phyloP scores from a whole-genome alignment of 768 basidiomycete species.

The Suillus decipiens region DNA sequence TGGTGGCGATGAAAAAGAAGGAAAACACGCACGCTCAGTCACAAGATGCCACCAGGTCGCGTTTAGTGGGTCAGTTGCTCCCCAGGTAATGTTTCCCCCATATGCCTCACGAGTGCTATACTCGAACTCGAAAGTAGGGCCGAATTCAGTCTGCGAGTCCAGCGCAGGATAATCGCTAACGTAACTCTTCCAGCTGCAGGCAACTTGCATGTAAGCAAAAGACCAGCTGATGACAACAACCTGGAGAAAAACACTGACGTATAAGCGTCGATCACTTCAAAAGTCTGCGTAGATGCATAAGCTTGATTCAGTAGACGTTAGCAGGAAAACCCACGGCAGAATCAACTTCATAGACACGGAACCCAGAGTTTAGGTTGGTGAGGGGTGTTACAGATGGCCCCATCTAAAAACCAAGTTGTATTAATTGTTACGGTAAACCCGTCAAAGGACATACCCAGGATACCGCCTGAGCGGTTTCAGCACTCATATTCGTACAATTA shows the following conservation, averaged over 20 bases:
- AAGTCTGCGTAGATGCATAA: conserved; percentile 49
- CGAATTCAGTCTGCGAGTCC: conserved; percentile 54
- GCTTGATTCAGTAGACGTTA: background rate
- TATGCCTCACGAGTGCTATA: conserved; percentile 73
- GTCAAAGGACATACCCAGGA: conserved; percentile 43
- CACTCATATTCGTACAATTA: conserved; percentile 62
- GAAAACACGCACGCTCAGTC: conserved; percentile 57
- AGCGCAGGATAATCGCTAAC: conserved; percentile 60
- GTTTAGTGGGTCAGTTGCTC: conserved; percentile 65
- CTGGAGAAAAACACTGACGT: conserved; percentile 51
- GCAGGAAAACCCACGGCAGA: conserved; percentile 50
- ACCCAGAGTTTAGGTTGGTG: conserved; percentile 74
- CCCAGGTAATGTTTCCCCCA: conserved; percentile 59
- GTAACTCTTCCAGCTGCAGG: conserved; percentile 60
- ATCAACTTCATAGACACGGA: conserved; percentile 49
- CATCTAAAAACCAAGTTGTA: conserved; percentile 42
- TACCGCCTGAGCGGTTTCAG: conserved; percentile 55
- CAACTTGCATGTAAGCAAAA: conserved; percentile 5
- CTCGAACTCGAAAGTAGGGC: conserved; percentile 63
- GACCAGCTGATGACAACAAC: background rate
- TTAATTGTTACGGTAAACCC: conserved; percentile 8
- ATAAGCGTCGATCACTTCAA: conserved; percentile 75
- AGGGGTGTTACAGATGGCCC: conserved; percentile 71
- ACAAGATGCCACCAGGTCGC: conserved; percentile 85
- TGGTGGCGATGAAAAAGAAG: background rate